Percentiles rank a stretch among this genome's conserved stretches.
phyloP scores from a whole-genome alignment of 345 rosid genomes.

The Brassica rapa region DNA sequence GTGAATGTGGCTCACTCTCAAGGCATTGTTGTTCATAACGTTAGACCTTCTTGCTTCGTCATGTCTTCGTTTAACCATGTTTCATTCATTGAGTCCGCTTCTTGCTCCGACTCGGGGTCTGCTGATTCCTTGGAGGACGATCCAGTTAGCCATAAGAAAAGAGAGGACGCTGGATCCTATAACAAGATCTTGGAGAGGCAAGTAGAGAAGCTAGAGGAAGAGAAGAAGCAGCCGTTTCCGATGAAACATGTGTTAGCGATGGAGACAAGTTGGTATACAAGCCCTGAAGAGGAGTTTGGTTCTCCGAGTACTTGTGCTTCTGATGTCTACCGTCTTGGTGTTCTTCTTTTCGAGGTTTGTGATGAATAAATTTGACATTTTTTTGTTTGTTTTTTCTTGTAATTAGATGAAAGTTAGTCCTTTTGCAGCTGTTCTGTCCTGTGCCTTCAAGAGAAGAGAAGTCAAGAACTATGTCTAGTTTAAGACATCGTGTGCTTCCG shows the following conservation, averaged over 20 bases:
- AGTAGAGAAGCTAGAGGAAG: slow-evolving; percentile 55
- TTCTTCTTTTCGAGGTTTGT: slow-evolving; percentile 91
- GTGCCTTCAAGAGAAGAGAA: slow-evolving; percentile 71
- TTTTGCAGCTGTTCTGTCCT: slow-evolving; percentile 65
- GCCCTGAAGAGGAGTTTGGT: slow-evolving; percentile 84
- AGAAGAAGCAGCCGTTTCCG: slow-evolving; percentile 66
- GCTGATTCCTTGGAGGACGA: slow-evolving; percentile 89
- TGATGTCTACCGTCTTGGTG: slow-evolving; percentile 83
- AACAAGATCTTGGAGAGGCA: slow-evolving; percentile 42
- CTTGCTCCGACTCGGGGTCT: slow-evolving; percentile 95
- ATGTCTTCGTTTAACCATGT: slow-evolving; percentile 90
- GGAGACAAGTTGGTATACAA: slow-evolving; percentile 86
- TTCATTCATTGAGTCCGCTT: slow-evolving; percentile 93
- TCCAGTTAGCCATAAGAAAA: slow-evolving; percentile 46
- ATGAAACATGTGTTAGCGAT: slow-evolving; percentile 81
- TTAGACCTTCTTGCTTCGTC: slow-evolving; percentile 90
- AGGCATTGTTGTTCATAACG: slow-evolving; percentile 90
- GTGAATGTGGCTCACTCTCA: slow-evolving; percentile 85
- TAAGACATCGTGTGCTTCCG: slow-evolving; percentile 96
- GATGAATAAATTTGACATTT: background rate
- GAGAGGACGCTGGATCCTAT: slow-evolving; percentile 41
- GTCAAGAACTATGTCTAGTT: slow-evolving; percentile 81
- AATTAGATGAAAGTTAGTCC: slow-evolving; percentile 40
- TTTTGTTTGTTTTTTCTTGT: slow-evolving; percentile 13
- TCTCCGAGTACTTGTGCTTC: slow-evolving; percentile 73